Evolutionary conservation across 139 green algal genomes (phyloP), one percentile per base, ranked within the genome.

Genomic region (Mychonastes homosphaera): DNA sequence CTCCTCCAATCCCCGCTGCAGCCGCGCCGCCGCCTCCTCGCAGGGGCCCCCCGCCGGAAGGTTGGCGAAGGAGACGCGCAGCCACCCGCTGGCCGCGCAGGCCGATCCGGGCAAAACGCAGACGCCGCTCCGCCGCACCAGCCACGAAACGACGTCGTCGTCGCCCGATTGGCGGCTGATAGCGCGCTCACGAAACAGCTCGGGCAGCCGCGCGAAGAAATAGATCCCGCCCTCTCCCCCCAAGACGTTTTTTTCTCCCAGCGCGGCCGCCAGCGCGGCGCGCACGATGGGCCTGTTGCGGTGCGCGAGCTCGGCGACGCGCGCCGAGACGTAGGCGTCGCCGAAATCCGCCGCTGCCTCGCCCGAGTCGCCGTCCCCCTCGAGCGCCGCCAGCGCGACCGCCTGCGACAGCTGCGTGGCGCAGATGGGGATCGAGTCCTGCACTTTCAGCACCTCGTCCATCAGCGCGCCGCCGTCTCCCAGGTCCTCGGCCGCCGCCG

Each of bases 401-500:
- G 78, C 60, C 70, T 96, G 89, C 29, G 58, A 74, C 18, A 91
- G 40, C 56, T 90, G 75, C 0, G 77, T 69, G 2, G 86, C 51
- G 70, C 90, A 97, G 63, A 97, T 90, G 35, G 81, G 75, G 30
- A 96, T 82, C 4, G 90, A 95, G 78, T 97, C 90, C 71, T 97
- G 89, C 24, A 77, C n/a, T n/a, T n/a, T n/a, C n/a, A n/a, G n/a
- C n/a, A n/a, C n/a, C n/a, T n/a, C n/a, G n/a, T n/a, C n/a, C n/a
- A n/a, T n/a, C n/a, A n/a, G n/a, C n/a, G n/a, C n/a, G n/a, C n/a
- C n/a, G n/a, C n/a, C n/a, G n/a, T n/a, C n/a, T n/a, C n/a, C n/a
- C n/a, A n/a, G n/a, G n/a, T n/a, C n/a, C n/a, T n/a, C n/a, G n/a
- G n/a, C n/a, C n/a, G n/a, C n/a, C n/a, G n/a, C n/a, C n/a, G n/a